phyloP scores from a whole-genome alignment of 129 eudicot genomes.

The Centella asiatica region DNA sequence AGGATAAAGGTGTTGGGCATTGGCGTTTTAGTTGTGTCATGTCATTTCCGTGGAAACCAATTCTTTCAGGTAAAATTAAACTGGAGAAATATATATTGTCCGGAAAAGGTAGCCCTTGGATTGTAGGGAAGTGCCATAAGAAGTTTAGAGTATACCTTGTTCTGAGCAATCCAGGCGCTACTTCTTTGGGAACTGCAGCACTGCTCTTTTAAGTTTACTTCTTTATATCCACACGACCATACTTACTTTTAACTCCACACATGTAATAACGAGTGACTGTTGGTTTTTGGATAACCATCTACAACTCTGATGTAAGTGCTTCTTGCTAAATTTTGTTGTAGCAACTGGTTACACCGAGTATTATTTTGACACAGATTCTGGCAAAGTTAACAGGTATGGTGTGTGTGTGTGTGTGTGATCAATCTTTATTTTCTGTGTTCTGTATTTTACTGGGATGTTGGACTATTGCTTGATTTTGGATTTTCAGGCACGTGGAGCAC shows the following conservation, averaged over 20 bases:
- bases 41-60: conserved; percentile 97
- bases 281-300: not conserved
- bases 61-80: conserved; percentile 61
- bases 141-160: too few species aligned
- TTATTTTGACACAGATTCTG: conserved; percentile 68
- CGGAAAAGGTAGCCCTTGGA: too few species aligned
- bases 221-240: too few species aligned
- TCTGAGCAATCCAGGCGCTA: too few species aligned
- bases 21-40: conserved; percentile 95
- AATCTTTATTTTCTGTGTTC: not conserved
- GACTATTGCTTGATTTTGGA: not conserved
- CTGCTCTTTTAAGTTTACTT: too few species aligned
- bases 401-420: not conserved
- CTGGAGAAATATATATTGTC: too few species aligned
- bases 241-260: too few species aligned
- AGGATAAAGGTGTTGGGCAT: conserved; percentile 88
- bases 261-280: not conserved
- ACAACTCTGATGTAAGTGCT: not conserved
- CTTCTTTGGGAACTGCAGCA: too few species aligned
- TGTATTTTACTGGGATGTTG: not conserved
- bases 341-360: conserved; percentile 98
- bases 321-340: conserved; percentile 27
- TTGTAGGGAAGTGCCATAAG: too few species aligned
- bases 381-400: conserved; percentile 78
- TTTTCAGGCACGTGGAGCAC: conserved; percentile 83